Evolutionary conservation across 2,329 filamentous ascomycete species (phyloP).

Genomic region (Phialocephala subalpina): DNA sequence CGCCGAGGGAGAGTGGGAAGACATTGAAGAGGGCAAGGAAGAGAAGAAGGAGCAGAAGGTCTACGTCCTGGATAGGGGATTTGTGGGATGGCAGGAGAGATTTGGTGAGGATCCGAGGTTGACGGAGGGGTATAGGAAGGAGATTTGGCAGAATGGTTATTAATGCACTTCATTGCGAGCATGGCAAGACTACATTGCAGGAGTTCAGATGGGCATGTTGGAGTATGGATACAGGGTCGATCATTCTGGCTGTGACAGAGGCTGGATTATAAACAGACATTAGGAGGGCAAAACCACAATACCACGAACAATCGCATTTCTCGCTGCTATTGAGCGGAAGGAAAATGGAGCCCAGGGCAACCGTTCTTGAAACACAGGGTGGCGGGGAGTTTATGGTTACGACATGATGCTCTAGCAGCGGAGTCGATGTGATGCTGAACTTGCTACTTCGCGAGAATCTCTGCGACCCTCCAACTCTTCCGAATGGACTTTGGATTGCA

Average conservation of each 20-base stretch:
- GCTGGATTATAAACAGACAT: neutral
- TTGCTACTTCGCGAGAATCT: too few species aligned
- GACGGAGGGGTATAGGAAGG: constrained; percentile 85
- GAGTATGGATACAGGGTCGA: neutral
- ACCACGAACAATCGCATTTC: too few species aligned
- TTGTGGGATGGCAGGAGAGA: constrained; percentile 87
- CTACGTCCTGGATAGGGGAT: constrained; percentile 83
- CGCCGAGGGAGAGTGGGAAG: constrained; percentile 42
- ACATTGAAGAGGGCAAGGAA: constrained; percentile 38
- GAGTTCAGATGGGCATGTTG: neutral
- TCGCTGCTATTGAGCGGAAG: too few species aligned
- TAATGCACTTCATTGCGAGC: constrained; percentile 17
- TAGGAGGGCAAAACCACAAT: neutral
- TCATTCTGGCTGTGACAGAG: neutral
- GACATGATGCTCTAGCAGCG: too few species aligned
- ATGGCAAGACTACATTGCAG: neutral
- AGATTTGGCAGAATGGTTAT: constrained; percentile 71
- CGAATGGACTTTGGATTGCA: too few species aligned
- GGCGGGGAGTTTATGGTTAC: too few species aligned
- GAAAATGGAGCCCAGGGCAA: too few species aligned
- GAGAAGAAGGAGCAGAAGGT: constrained; percentile 68
- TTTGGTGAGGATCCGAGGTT: constrained; percentile 80
- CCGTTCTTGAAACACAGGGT: too few species aligned
- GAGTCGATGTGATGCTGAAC: too few species aligned
- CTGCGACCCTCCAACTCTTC: too few species aligned